Base-by-base conservation (phyloP, 345 rosid species). In the Psidium guajava region DNA sequence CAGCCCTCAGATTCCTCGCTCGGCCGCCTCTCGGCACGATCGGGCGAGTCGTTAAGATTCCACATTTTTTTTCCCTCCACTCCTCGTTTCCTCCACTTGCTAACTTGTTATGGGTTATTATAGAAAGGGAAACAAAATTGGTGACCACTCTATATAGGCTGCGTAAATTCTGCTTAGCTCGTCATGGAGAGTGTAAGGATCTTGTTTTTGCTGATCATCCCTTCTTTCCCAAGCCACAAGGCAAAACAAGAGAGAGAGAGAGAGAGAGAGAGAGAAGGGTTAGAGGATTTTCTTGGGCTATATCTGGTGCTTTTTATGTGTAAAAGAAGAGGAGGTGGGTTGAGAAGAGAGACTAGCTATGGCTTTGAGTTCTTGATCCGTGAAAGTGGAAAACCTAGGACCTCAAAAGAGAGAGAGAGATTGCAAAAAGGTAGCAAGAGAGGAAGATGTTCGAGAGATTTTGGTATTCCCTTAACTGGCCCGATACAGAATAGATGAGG, bases 1-100 rank as follows among this genome's bases (percentile, higher is more conserved):
- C 91, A 88, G 12, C 89, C 93, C 82, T 89, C 94, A 20, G 94
- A 92, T 84, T 89, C 95, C 8, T 91, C 92, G 49, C 87, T 91
- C 25, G 85, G 88, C 61, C 84, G 88, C 61, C 84, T 81, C 84
- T 57, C 57, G 20, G 81, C 51, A 55, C 47, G 93, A 91, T 91
- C 90, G 87, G 95, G 96, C 85, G 91, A 90, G 92, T 90, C 94
- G 84, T 95, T 95, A 54, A 95, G 92, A 93, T 95, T 92, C 98
- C 98, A 95, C 98, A 93, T 95, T 90, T 91, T 88, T 59, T 9
- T 10, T 6, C 24, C 0, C 11, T 9, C 50, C 61, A 28, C 49
- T 54, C 82, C 28, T 36, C 44, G 5, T 53, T 54, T 18, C 47
- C 54, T 47, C 55, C 47, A 32, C 77, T 69, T 16, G 77, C 77